Base-by-base conservation (phyloP, 805 yeast genomes). In the Saccharomycopsis fibuligera region DNA sequence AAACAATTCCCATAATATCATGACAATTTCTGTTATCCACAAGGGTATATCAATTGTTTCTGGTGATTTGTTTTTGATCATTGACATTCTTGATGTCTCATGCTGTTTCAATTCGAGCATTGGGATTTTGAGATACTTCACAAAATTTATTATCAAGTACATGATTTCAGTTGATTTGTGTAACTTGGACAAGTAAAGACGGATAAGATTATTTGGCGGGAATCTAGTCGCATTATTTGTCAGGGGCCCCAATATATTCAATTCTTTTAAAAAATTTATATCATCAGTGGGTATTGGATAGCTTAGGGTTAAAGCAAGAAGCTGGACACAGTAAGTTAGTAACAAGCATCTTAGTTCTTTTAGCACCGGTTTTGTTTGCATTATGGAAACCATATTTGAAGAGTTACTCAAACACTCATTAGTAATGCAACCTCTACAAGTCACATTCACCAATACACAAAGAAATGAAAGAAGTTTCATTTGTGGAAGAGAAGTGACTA, bases 1-100 rank as follows among this genome's bases (percentile, higher is more conserved):
- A 30, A 78, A 65, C 38, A 88, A 65, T 57, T 86, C 95, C 86
- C 95, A 86, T 14, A 85, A 56, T 6, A 90, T 60, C 60, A 83
- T 72, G 4, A 78, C 63, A n/a, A 76, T 60, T 58, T 83, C 90
- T 3, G 71, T 65, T 2, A 79, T 62, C 82, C 89, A 70, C 17
- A 45, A 48, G 1, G 51, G 40, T 22, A 47, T 24, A n/a, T 57
- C 51, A 10, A 42, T 45, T 35, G 55, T 47, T 12, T 54, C 53
- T 21, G 48, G 24, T 22, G 12, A 29, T 38, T 35, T 42, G 3
- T n/a, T 19, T 16, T 35, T 47, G 16, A 10, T 27, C 14, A 48
- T 27, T 3, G 68, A 58, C 10, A 45, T 30, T 10, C 39, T 27
- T 9, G 30, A 35, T n/a, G 25, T 21, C 5, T 39, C 44, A 22